phyloP scores from a whole-genome alignment of 331 rosid species.

The Phaseolus coccineus region DNA sequence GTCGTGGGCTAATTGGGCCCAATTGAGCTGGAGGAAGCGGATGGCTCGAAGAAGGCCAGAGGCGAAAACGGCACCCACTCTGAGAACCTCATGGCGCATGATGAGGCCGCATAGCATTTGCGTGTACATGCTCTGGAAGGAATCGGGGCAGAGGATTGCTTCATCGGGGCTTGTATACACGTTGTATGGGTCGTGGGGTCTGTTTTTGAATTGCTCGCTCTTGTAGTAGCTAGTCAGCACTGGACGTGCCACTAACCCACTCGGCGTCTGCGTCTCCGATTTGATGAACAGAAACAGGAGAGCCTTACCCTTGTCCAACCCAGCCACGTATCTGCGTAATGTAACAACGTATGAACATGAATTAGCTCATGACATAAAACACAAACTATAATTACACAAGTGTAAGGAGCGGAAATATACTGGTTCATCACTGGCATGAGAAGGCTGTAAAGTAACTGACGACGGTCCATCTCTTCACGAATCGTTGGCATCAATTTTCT shows the following conservation, averaged over 20 bases:
- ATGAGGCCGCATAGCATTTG: constrained; percentile 91
- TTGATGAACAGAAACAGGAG: constrained; percentile 73
- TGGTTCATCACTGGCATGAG: constrained; percentile 85
- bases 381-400: background rate
- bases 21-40: constrained; percentile 76
- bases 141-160: constrained; percentile 72
- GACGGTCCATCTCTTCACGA: constrained; percentile 72
- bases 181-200: constrained; percentile 73
- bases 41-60: constrained; percentile 90
- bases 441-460: constrained; percentile 73
- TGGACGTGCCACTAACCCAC: constrained; percentile 84
- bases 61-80: constrained; percentile 86
- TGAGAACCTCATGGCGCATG: constrained; percentile 73
- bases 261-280: constrained; percentile 68
- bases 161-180: constrained; percentile 85
- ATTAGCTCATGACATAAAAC: background rate
- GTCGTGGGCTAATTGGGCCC: constrained; percentile 62
- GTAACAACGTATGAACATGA: background rate
- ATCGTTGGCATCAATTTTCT: constrained; percentile 89
- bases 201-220: constrained; percentile 70
- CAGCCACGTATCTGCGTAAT: constrained; percentile 60
- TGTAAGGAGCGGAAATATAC: constrained; percentile 43
- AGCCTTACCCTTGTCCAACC: constrained; percentile 78
- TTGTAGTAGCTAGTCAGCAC: constrained; percentile 84
- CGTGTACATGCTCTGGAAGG: constrained; percentile 85